Evolutionary conservation across 169 alveolate species (phyloP).

Genomic region (Plasmodium relictum): DNA sequence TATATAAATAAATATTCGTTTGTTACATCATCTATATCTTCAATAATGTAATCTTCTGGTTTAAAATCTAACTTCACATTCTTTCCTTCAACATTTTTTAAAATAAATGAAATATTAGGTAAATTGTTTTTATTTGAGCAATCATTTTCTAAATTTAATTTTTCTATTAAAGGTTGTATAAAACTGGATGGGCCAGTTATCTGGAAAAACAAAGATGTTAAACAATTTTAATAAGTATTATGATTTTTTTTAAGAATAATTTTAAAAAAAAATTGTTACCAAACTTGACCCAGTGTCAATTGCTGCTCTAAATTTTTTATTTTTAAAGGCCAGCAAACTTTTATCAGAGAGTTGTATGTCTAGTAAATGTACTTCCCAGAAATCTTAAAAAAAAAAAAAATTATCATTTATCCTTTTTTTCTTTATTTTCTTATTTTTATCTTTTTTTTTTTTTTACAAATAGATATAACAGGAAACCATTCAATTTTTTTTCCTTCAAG

Average conservation of each 20-base stretch:
- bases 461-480: constrained; percentile 93
- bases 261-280: constrained; percentile 49
- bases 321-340: constrained; percentile 80
- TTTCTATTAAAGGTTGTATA: constrained; percentile 84
- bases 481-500: constrained; percentile 86
- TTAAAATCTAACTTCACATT: constrained; percentile 79
- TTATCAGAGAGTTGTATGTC: constrained; percentile 86
- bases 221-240: neutral
- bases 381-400: constrained; percentile 76
- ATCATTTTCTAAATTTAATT: constrained; percentile 83
- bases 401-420: neutral
- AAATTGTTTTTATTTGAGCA: constrained; percentile 85
- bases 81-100: constrained; percentile 81
- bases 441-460: constrained; percentile 76
- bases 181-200: constrained; percentile 90
- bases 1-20: constrained; percentile 9
- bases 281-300: constrained; percentile 93
- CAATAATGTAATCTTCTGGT: constrained; percentile 82
- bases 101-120: constrained; percentile 86
- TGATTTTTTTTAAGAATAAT: neutral
- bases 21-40: constrained; percentile 77
- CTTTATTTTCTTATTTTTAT: constrained; percentile 7
- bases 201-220: constrained; percentile 40
- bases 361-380: constrained; percentile 92
- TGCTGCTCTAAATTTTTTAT: constrained; percentile 91